Conservation (phyloP, 192 early-diverging fungal species). For the Gaertneriomyces semiglobifer region DNA sequence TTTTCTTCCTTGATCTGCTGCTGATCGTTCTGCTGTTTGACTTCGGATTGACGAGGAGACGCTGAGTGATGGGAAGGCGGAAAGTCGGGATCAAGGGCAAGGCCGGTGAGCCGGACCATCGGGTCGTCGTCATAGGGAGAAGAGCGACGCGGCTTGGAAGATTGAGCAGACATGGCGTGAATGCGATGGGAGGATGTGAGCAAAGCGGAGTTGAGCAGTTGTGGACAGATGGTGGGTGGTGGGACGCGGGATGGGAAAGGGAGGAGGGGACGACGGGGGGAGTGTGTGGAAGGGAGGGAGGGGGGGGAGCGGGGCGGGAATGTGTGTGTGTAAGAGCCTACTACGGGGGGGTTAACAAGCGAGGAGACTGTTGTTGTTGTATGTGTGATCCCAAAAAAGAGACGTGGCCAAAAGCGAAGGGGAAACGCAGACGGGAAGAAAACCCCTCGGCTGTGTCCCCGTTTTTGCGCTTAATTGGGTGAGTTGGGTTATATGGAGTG, state of each 20-base stretch:
- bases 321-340: too few species aligned
- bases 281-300: not conserved
- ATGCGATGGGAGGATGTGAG: not conserved
- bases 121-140: conserved; percentile 33
- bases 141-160: conserved; percentile 25
- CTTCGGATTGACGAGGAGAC: conserved; percentile 3
- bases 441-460: too few species aligned
- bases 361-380: too few species aligned
- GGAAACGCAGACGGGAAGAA: too few species aligned
- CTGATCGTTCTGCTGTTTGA: not conserved
- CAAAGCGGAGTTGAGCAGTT: not conserved
- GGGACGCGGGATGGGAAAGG: not conserved
- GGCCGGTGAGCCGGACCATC: conserved; percentile 27
- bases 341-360: too few species aligned
- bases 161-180: not conserved
- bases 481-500: too few species aligned
- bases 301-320: not conserved
- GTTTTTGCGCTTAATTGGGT: too few species aligned
- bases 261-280: conserved; percentile 2
- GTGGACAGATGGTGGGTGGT: not conserved
- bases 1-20: not conserved
- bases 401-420: too few species aligned
- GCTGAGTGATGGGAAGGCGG: conserved; percentile 24
- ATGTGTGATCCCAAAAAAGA: too few species aligned
- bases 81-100: conserved; percentile 26